Conservation (phyloP, 169 alveolate genomes). For the Haemoproteus tartakovskyi region DNA sequence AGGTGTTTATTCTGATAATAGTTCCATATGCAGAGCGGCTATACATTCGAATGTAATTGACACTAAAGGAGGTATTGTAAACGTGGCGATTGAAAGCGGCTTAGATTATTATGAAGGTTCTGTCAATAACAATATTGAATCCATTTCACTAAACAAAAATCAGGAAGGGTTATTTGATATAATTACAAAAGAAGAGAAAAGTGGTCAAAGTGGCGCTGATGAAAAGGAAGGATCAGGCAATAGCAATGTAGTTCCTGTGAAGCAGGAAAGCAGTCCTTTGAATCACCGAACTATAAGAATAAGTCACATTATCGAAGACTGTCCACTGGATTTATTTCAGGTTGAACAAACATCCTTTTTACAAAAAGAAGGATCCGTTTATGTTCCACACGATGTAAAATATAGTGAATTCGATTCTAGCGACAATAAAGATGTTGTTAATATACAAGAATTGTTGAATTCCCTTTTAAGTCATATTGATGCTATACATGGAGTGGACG, state of each 20-base stretch:
- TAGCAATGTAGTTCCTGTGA: too few relatives aligned
- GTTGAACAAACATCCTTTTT: conserved; percentile 40
- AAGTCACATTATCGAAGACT: conserved; percentile 22
- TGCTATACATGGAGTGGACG: conserved; percentile 86
- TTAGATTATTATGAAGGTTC: conserved; percentile 82
- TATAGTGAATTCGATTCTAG: conserved; percentile 24
- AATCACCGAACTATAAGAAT: conserved; percentile 53
- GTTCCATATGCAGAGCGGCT: conserved; percentile 89
- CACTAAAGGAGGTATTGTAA: conserved; percentile 80
- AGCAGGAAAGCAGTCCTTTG: conserved; percentile 60
- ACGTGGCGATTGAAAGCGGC: conserved; percentile 84
- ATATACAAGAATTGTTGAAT: conserved; percentile 43
- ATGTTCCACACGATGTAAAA: not conserved
- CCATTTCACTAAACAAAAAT: conserved; percentile 75
- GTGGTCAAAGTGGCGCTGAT: too few relatives aligned
- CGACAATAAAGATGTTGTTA: conserved; percentile 9
- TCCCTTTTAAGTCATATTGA: conserved; percentile 74
- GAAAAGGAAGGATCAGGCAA: too few relatives aligned
- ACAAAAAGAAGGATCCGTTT: conserved; percentile 4
- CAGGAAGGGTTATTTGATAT: conserved; percentile 75
- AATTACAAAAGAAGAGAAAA: conserved; percentile 52
- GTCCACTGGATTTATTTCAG: conserved; percentile 53
- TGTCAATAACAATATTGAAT: conserved; percentile 80
- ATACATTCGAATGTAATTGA: conserved; percentile 85
- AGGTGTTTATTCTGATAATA: conserved; percentile 83